A percentile compares a stretch with the other conserved stretches of the same genome.
These are phyloP conservation scores for Sarocladium strictum DNA, from an alignment of 2,329 filamentous ascomycete species.

Conservation along the genomic window DNA sequence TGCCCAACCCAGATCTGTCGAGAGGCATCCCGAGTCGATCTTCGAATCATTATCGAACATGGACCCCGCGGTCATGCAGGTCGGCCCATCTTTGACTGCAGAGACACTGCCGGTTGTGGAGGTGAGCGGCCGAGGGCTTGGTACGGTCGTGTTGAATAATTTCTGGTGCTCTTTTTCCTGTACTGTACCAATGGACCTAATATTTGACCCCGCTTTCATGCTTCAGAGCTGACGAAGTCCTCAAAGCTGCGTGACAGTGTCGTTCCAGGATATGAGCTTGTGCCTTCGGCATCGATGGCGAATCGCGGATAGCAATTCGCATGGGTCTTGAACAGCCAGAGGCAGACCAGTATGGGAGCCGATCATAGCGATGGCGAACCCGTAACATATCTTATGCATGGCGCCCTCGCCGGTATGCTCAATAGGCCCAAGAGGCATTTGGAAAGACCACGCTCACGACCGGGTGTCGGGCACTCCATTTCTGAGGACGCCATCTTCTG, in stretches of 20 bases:
- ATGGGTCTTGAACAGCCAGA: background rate
- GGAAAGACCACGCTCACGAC: background rate
- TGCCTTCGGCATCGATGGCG: background rate
- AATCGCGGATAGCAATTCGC: background rate
- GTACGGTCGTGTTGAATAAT: background rate
- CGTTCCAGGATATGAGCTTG: background rate
- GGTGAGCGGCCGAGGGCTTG: background rate
- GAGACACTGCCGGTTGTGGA: background rate
- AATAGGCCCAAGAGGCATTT: background rate
- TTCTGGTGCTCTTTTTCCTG: background rate
- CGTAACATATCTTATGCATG: slow-evolving; percentile 5
- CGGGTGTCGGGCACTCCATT: background rate
- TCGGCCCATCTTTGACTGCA: background rate
- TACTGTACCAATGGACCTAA: background rate
- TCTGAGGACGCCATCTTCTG: background rate
- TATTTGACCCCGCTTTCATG: background rate
- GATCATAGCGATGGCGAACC: background rate
- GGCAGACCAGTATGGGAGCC: background rate
- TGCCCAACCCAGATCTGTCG: slow-evolving; percentile 8
- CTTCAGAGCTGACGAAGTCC: background rate
- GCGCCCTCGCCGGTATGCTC: background rate
- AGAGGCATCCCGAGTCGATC: background rate
- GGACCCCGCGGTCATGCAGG: background rate
- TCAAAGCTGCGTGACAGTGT: background rate
- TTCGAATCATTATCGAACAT: background rate